Conservation (phyloP, 768 basidiomycete species). For the Boletus rubescentipes region DNA sequence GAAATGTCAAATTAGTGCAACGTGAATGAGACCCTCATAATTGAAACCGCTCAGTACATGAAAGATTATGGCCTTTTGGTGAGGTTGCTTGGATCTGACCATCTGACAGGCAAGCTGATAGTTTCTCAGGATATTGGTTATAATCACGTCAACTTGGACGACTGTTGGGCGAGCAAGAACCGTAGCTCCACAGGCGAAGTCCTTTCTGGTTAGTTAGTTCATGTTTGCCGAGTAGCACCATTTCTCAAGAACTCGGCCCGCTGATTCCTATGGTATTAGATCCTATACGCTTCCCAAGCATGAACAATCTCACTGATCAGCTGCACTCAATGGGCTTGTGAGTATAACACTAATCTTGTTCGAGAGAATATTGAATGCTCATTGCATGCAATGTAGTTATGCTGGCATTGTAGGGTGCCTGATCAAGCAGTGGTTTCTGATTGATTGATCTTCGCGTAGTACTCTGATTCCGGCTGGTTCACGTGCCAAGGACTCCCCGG, state of each 20-base stretch:
- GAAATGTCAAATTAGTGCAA: conserved; percentile 42
- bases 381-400: conserved; percentile 35
- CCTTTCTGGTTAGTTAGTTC: conserved; percentile 44
- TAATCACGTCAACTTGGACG: conserved; percentile 59
- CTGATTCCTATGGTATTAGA: conserved; percentile 32
- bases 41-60: conserved; percentile 51
- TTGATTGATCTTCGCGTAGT: conserved; percentile 34
- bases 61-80: conserved; percentile 53
- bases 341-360: conserved; percentile 16
- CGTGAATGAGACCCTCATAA: conserved; percentile 51
- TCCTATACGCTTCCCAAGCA: conserved; percentile 51
- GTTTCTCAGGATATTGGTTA: conserved; percentile 52
- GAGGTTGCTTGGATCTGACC: background rate
- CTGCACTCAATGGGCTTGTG: conserved; percentile 59
- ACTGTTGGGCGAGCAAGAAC: conserved; percentile 60
- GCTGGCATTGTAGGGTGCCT: conserved; percentile 54
- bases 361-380: background rate
- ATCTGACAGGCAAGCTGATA: background rate
- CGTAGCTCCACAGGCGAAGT: conserved; percentile 52
- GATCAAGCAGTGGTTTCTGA: background rate
- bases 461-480: conserved; percentile 68
- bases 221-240: background rate
- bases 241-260: background rate
- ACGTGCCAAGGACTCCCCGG: conserved; percentile 62
- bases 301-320: conserved; percentile 52